Conservation (phyloP, 1,139 yeast genomes). For the Yamadazyma kanchanaburiensis region DNA sequence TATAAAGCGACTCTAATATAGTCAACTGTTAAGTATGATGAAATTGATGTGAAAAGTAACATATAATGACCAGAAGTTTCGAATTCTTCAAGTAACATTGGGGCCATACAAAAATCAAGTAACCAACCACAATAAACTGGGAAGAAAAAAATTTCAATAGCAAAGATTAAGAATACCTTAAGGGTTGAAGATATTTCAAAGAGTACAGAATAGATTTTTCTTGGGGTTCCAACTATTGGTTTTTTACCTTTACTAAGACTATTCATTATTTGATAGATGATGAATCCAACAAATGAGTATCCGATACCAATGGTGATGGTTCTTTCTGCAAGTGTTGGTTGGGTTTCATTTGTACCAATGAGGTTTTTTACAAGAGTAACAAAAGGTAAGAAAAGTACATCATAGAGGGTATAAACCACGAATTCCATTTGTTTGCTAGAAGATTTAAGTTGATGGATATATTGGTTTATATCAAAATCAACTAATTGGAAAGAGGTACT, state of each 20-base stretch:
- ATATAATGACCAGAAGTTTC: slow-evolving; percentile 6
- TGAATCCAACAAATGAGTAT: slow-evolving; percentile 28
- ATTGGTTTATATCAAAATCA: not conserved
- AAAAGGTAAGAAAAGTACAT: slow-evolving; percentile 17
- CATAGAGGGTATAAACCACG: slow-evolving; percentile 7
- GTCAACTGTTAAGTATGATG: slow-evolving; percentile 18
- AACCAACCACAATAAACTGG: slow-evolving; percentile 86
- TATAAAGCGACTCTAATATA: slow-evolving; percentile 31
- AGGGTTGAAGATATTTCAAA: slow-evolving; percentile 55
- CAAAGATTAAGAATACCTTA: slow-evolving; percentile 72
- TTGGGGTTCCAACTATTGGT: slow-evolving; percentile 47
- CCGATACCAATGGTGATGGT: slow-evolving; percentile 31
- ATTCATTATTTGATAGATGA: slow-evolving; percentile 34
- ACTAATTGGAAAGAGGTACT: not conserved
- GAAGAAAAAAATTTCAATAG: slow-evolving; percentile 76
- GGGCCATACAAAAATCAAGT: slow-evolving; percentile 65
- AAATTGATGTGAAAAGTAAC: slow-evolving; percentile 24
- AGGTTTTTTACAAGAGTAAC: slow-evolving; percentile 9
- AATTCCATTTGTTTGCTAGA: slow-evolving; percentile 13
- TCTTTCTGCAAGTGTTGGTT: slow-evolving; percentile 32
- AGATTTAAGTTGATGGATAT: slow-evolving; percentile 3
- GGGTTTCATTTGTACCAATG: slow-evolving; percentile 3
- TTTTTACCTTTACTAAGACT: slow-evolving; percentile 27
- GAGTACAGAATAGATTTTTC: slow-evolving; percentile 48
- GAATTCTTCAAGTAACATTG: slow-evolving; percentile 36